These are phyloP conservation scores for Fusarium torreyae DNA, from an alignment of 2,329 filamentous ascomycete species.

Conservation along the genomic window DNA sequence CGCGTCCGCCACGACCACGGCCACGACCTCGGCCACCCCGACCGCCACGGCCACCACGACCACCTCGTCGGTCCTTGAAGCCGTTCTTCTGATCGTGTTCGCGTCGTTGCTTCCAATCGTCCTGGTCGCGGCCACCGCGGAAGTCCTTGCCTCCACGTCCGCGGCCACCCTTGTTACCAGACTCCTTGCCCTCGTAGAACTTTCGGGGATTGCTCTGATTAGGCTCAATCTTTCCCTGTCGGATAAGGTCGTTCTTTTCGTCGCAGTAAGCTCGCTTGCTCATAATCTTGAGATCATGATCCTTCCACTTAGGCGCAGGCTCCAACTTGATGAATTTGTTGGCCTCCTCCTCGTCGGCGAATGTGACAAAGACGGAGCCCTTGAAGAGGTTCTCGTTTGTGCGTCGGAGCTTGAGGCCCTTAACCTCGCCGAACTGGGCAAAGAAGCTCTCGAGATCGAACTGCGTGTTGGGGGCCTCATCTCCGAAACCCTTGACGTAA, in stretches of 20 bases:
- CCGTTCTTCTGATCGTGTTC: slow-evolving; percentile 74
- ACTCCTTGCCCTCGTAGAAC: slow-evolving; percentile 66
- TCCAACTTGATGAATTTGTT: slow-evolving; percentile 86
- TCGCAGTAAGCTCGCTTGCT: slow-evolving; percentile 89
- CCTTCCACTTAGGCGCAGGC: slow-evolving; percentile 88
- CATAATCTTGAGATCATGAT: slow-evolving; percentile 83
- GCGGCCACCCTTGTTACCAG: slow-evolving; percentile 56
- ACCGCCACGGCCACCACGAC: slow-evolving; percentile 60
- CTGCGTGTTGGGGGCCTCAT: slow-evolving; percentile 86
- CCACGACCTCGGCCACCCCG: slow-evolving; percentile 62
- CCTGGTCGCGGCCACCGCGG: slow-evolving; percentile 61
- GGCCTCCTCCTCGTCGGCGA: slow-evolving; percentile 82
- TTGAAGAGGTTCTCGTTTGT: slow-evolving; percentile 84
- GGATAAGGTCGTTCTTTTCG: slow-evolving; percentile 81
- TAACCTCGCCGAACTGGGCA: slow-evolving; percentile 81
- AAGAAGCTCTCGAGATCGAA: slow-evolving; percentile 97
- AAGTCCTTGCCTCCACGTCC: slow-evolving; percentile 55
- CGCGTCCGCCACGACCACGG: slow-evolving; percentile 57
- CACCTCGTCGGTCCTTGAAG: slow-evolving; percentile 65
- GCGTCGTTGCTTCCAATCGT: slow-evolving; percentile 76
- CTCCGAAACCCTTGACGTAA: slow-evolving; percentile 95
- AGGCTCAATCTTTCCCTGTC: slow-evolving; percentile 77
- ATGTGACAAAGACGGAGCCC: slow-evolving; percentile 96
- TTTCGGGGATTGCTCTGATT: slow-evolving; percentile 60
- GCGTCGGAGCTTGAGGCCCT: slow-evolving; percentile 89